Conservation (phyloP, 139 green algal species). For the Auxenochlorella pyrenoidosa region DNA sequence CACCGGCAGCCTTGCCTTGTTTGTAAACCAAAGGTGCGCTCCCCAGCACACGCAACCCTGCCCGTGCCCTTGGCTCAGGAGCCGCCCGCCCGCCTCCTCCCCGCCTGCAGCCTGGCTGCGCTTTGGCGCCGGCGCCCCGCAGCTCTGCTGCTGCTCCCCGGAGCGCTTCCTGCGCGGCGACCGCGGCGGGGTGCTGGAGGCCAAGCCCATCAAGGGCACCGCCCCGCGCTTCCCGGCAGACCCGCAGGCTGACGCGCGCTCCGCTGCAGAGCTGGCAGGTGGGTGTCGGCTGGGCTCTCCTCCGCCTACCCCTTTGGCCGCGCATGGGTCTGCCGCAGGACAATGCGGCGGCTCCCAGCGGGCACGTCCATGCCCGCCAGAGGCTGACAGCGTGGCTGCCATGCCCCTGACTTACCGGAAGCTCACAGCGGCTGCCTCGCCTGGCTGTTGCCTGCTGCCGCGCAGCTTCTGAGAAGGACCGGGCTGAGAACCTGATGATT, state of each 20-base stretch:
- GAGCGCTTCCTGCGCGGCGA: conserved; percentile 94
- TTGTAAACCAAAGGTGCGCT: too few relatives aligned
- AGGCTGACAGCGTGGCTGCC: too few relatives aligned
- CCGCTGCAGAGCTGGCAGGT: conserved; percentile 51
- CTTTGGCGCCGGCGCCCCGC: conserved; percentile 19
- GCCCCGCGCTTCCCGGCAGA: conserved; percentile 52
- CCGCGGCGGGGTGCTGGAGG: conserved; percentile 85
- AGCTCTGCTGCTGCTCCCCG: conserved; percentile 92
- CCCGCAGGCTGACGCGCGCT: conserved; percentile 65
- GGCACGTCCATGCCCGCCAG: too few relatives aligned
- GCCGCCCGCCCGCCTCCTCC: background rate
- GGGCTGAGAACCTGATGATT: conserved; percentile 99
- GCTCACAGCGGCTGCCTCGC: too few relatives aligned
- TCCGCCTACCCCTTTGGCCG: too few relatives aligned
- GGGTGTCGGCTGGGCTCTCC: too few relatives aligned
- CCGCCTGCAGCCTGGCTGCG: conserved; percentile 24
- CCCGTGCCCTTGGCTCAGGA: too few relatives aligned
- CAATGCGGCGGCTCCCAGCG: too few relatives aligned
- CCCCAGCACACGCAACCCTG: too few relatives aligned
- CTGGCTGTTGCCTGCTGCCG: background rate
- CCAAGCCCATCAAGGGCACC: conserved; percentile 98
- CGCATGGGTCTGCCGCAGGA: too few relatives aligned
- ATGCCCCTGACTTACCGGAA: too few relatives aligned
- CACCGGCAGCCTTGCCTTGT: too few relatives aligned
- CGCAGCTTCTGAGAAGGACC: conserved; percentile 90